A percentile compares a stretch with the other conserved stretches of the same genome.
These are phyloP conservation scores for Aspergillus viridinutans DNA, from an alignment of 2,329 filamentous ascomycete genomes.

Conservation along the genomic window DNA sequence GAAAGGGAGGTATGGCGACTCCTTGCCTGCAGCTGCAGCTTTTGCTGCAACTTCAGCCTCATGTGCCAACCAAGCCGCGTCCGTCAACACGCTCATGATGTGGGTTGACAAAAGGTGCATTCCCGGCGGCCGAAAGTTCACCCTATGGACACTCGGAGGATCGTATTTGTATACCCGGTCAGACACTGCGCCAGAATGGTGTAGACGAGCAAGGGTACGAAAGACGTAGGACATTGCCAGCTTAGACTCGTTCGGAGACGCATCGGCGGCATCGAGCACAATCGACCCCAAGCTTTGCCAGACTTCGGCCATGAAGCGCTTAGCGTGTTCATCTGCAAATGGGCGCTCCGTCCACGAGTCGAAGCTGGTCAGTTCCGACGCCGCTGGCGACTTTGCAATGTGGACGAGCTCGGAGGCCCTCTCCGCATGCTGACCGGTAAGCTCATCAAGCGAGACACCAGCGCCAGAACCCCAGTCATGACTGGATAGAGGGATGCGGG, in stretches of 20 bases:
- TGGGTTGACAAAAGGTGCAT: constrained; percentile 41
- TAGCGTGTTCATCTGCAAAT: constrained; percentile 18
- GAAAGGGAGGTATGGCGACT: constrained; percentile 36
- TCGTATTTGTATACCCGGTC: constrained; percentile 41
- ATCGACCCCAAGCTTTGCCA: constrained; percentile 39
- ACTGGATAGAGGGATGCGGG: constrained; percentile 23
- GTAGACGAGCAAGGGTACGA: constrained; percentile 42
- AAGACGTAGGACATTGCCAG: constrained; percentile 43
- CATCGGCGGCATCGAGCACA: constrained; percentile 40
- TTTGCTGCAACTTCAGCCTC: constrained; percentile 35
- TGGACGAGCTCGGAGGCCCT: constrained; percentile 4
- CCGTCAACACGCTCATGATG: constrained; percentile 46
- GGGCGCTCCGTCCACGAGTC: constrained; percentile 25
- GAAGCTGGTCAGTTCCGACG: constrained; percentile 10
- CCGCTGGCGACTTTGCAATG: not conserved
- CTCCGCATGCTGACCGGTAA: constrained; percentile 17
- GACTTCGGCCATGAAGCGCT: constrained; percentile 33
- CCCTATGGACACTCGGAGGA: constrained; percentile 23
- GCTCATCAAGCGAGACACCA: constrained; percentile 26
- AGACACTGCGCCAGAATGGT: constrained; percentile 42
- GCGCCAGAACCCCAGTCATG: constrained; percentile 22
- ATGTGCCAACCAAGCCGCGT: constrained; percentile 43
- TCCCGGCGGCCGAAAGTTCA: constrained; percentile 38
- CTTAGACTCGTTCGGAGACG: constrained; percentile 29
- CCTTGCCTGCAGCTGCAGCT: constrained; percentile 33